Base-by-base conservation (phyloP, 805 yeast species). In the Starmerella potacharoeniae region DNA sequence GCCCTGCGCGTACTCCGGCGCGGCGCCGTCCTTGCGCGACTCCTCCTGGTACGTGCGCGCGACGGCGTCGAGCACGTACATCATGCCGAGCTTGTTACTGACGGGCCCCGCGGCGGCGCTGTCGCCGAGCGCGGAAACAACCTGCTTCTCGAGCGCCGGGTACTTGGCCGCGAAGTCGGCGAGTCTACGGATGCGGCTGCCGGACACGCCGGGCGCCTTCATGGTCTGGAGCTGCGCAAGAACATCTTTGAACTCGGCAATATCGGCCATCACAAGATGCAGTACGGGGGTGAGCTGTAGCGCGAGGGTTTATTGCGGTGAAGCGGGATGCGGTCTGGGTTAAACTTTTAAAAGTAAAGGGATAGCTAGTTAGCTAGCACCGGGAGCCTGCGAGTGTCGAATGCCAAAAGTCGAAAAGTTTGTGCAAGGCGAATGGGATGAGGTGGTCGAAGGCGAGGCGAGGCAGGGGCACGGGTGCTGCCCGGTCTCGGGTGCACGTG, bases 41-140 rank as follows among this genome's bases (percentile, higher is more conserved):
- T 81, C 84, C 55, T 86, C 95, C 66, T 82, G 79, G 66, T 79
- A 86, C 30, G 84, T 89, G 71, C 97, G 81, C 53, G 86, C 93
- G 60, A 93, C 80, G 30, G 97, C 87, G 70, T 93, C 98, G 58
- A 91, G 81, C 59, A 89, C 90, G 69, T 93, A 93, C 67, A 93
- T 73, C 48, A 88, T 81, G 55, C 97, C 97, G 61, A 93, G 77
- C 72, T 90, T 93, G 71, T 91, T 95, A 49, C 90, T 71, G 28
- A 82, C 75, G 34, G 91, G 85, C 17, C 86, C 79, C 55, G 80
- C 77, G 70, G 81, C 84, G 71, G 90, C 79, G 69, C 84, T 79
- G 51, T 81, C 74, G 65, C 77, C 77, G 61, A 86, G 74, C 59
- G 75, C 73, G 49, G 80, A 76, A 49, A 83, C 55, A 9, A 58